Conservation (phyloP, 495 filamentous ascomycete genomes). For the Penicillium manginii region DNA sequence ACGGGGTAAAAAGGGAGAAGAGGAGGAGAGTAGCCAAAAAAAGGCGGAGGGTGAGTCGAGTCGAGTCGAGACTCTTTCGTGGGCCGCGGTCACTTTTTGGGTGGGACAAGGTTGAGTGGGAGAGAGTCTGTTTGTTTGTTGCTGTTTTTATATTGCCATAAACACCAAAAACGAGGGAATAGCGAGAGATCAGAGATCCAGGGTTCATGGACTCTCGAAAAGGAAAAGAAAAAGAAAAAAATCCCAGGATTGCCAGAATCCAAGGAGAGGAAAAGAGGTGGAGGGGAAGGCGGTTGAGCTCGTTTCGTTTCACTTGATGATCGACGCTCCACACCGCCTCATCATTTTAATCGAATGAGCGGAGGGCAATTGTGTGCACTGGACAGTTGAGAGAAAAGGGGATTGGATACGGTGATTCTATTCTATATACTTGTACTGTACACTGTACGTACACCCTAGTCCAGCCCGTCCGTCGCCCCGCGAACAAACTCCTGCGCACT, state of each 20-base stretch:
- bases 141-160: background rate
- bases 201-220: background rate
- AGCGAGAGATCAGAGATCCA: background rate
- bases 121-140: background rate
- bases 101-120: slow-evolving; percentile 6
- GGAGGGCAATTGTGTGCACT: no score
- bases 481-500: slow-evolving; percentile 50
- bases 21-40: slow-evolving; percentile 23
- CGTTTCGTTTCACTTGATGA: slow-evolving; percentile 30
- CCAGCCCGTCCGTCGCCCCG: slow-evolving; percentile 45
- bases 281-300: slow-evolving; percentile 24
- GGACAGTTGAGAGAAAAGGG: background rate
- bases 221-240: background rate
- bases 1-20: slow-evolving; percentile 29
- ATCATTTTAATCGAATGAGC: background rate
- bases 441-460: slow-evolving; percentile 11
- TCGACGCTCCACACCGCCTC: slow-evolving; percentile 38
- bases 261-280: slow-evolving; percentile 13
- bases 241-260: slow-evolving; percentile 24
- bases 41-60: slow-evolving; percentile 16
- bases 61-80: slow-evolving; percentile 25
- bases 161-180: slow-evolving; percentile 1
- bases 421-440: background rate
- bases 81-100: slow-evolving; percentile 21
- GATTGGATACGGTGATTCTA: background rate